These are phyloP conservation scores for Haematococcus sp. DNA, from an alignment of 139 green algal genomes.

Conservation along the genomic window DNA sequence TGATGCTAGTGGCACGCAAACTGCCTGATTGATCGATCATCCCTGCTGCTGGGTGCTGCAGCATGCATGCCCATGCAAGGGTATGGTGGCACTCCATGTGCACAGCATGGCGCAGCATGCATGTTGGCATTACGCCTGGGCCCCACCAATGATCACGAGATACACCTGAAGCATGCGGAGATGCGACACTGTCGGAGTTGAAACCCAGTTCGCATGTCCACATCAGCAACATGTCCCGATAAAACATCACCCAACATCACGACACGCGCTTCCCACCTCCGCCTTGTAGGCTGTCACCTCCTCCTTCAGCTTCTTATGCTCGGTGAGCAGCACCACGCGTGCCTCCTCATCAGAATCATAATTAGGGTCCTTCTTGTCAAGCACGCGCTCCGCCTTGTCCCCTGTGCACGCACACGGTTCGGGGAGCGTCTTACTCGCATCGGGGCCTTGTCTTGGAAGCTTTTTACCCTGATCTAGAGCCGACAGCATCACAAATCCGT, in stretches of 20 bases:
- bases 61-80: too few species aligned
- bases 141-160: too few species aligned
- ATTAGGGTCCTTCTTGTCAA: constrained; percentile 9
- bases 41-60: too few species aligned
- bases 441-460: background rate
- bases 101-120: too few species aligned
- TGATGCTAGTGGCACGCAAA: too few species aligned
- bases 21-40: too few species aligned
- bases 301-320: constrained; percentile 43
- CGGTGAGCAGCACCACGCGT: constrained; percentile 26
- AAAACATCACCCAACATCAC: background rate
- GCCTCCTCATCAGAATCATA: constrained; percentile 68
- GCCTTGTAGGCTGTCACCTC: constrained; percentile 72
- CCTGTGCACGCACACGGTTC: background rate
- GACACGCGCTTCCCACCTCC: constrained; percentile 36
- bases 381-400: background rate
- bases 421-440: background rate
- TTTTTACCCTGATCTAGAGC: background rate
- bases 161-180: too few species aligned
- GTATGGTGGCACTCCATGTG: too few species aligned
- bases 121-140: too few species aligned
- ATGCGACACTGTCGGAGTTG: too few species aligned
- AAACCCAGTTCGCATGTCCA: too few species aligned
- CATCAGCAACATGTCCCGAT: background rate
- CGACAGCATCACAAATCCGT: background rate